Evolutionary conservation across 345 rosid species (phyloP), one percentile per base, ranked within the genome.

Genomic region (Corchorus capsularis): DNA sequence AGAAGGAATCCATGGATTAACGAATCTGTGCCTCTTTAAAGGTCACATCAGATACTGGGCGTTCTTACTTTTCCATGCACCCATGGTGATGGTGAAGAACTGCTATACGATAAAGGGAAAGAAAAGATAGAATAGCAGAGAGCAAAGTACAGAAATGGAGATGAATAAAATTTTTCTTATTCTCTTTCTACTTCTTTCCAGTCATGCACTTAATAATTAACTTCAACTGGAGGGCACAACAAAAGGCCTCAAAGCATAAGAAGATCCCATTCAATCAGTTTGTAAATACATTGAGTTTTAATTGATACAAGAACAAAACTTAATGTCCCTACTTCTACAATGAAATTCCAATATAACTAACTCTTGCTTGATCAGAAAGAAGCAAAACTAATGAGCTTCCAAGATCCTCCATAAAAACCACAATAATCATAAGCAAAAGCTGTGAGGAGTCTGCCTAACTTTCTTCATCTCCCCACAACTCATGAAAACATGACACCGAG

Each of bases 401-500:
- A 72, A 20, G 47, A 47, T 39, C 49, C 56, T 72, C 39, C 60
- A 63, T 63, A 79, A 77, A 27, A 72, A 65, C 81, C 82, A 75
- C 74, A 70, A 66, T 34, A 56, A 43, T 75, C 43, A 32, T 50
- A 32, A 4, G 39, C 41, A 35, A 20, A 56, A 46, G 69, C 72
- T 56, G 68, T 54, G 57, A 39, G 64, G 49, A 71, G 77, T 35
- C 27, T 71, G 50, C 62, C 75, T 61, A 73, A 35, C 35, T 2
- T 16, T 72, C 80, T 67, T 50, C 15, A 2, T 49, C 52, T 54
- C 45, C 39, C 2, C 19, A 35, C 39, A 13, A 16, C 50, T 86
- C 83, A 89, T 0, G 93, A 84, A 75, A 89, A 82, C 83, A 92
- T 77, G 64, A 83, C 96, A 16, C 87, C 89, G 0, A 84, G 84